A percentile compares a stretch with the other conserved stretches of the same genome.
phyloP scores from a whole-genome alignment of 192 early-diverging fungal species.

The Glomus cerebriforme region DNA sequence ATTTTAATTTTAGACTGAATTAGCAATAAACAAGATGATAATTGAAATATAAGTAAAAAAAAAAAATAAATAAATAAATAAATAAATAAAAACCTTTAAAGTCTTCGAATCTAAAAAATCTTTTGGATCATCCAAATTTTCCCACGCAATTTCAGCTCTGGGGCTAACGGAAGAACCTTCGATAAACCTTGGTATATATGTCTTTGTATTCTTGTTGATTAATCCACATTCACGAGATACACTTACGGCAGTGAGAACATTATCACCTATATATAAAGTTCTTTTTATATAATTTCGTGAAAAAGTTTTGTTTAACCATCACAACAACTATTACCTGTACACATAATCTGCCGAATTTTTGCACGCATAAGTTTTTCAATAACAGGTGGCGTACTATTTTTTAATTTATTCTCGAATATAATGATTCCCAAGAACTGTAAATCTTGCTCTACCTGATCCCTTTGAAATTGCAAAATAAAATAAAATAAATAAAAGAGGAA shows the following conservation, averaged over 20 bases:
- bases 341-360: conserved; percentile 94
- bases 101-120: conserved; percentile 46
- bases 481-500: not conserved
- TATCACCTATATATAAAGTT: conserved; percentile 67
- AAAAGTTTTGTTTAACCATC: not conserved
- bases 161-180: conserved; percentile 50
- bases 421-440: conserved; percentile 93
- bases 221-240: conserved; percentile 93
- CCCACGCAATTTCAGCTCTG: conserved; percentile 71
- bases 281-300: not conserved
- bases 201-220: conserved; percentile 68
- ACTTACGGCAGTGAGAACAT: conserved; percentile 92
- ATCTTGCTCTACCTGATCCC: conserved; percentile 83
- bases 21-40: conserved; percentile 12
- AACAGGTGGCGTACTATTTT: conserved; percentile 78
- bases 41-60: not conserved
- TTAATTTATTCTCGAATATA: conserved; percentile 99
- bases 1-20: not conserved
- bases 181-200: conserved; percentile 80
- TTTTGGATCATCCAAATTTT: conserved; percentile 55
- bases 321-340: conserved; percentile 64
- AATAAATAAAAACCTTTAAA: conserved; percentile 40
- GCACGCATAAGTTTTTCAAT: conserved; percentile 79
- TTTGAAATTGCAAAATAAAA: conserved; percentile 36
- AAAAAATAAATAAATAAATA: not conserved